These are phyloP conservation scores for Neofusicoccum sp. DNA, from an alignment of 2,329 filamentous ascomycete species.

Conservation along the genomic window DNA sequence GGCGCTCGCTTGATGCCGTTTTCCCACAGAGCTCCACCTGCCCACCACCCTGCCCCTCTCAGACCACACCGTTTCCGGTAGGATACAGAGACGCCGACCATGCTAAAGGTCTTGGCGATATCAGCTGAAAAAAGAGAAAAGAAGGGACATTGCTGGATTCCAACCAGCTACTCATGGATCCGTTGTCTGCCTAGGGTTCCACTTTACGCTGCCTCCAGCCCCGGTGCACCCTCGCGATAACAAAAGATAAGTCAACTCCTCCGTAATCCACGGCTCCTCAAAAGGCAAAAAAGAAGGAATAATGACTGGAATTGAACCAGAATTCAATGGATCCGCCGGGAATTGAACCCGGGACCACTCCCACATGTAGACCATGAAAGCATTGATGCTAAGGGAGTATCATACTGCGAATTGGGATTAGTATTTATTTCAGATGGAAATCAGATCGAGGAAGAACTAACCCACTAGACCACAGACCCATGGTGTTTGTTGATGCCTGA, in stretches of 20 bases:
- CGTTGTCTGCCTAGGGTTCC: too few relatives aligned
- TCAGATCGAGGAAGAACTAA: not conserved
- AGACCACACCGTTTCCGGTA: too few relatives aligned
- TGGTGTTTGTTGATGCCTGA: not conserved
- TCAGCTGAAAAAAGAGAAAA: not conserved
- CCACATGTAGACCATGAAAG: not conserved
- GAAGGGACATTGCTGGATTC: not conserved
- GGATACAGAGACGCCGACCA: too few relatives aligned
- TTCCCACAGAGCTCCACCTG: not conserved
- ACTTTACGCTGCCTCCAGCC: too few relatives aligned
- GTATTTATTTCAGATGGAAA: not conserved
- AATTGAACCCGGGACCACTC: slow-evolving; percentile 9
- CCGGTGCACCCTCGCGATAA: too few relatives aligned
- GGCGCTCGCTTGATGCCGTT: not conserved
- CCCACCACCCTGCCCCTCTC: not conserved
- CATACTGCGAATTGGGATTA: not conserved
- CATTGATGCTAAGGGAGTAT: slow-evolving; percentile 1
- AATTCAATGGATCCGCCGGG: not conserved
- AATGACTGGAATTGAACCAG: not conserved
- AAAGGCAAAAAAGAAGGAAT: not conserved
- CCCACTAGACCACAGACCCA: not conserved
- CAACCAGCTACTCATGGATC: not conserved
- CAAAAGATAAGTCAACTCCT: too few relatives aligned
- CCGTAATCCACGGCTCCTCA: too few relatives aligned
- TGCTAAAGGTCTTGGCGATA: too few relatives aligned